Evolutionary conservation across 2,329 filamentous ascomycete species (phyloP), one percentile per base, ranked within the genome.

Genomic region (Didymella pomorum): DNA sequence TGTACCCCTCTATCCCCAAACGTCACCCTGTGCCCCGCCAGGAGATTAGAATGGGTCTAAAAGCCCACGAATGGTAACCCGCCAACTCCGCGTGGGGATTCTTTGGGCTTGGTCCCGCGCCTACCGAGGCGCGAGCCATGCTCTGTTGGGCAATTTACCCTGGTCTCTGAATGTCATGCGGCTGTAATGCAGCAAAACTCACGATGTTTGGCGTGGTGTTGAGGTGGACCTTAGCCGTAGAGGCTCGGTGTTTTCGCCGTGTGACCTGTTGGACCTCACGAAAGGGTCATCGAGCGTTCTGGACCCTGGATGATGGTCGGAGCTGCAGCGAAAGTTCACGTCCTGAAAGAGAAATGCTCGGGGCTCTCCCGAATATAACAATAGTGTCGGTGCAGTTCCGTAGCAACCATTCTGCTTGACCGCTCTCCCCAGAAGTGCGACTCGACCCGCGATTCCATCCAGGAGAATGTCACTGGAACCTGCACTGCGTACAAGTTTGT

Each of bases 151-250:
- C 11, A 55, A 39, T 52, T 20, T 41, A 60, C 57, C 57, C 57
- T 53, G 5, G 44, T 20, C 21, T 46, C 20, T 31, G 37, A 26
- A 20, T 46, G 56, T 50, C 56, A 54, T 58, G 56, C 56, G 41
- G 49, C 56, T 59, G 50, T 46, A 28, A 54, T 55, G 52, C 47
- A 52, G 51, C 35, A 43, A 48, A 60, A 39, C 57, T 55, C 57
- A 60, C 57, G 57, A 60, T 60, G 57, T 60, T 55, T 51, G 57
- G 57, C 52, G 51, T 60, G 57, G 57, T 60, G 57, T 60, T 60
- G 57, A 55, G 57, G 57, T 56, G 51, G 57, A 39, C n/a, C 47
- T 52, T 43, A 43, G 56, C 51, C 56, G 57, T 46, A 28, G 41
- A 33, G 45, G 49, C 49, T 58, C 56, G 50, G 56, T 51, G 50